Base-by-base conservation (phyloP, 2,329 filamentous ascomycete species). In the Hypoxylon rubiginosum region DNA sequence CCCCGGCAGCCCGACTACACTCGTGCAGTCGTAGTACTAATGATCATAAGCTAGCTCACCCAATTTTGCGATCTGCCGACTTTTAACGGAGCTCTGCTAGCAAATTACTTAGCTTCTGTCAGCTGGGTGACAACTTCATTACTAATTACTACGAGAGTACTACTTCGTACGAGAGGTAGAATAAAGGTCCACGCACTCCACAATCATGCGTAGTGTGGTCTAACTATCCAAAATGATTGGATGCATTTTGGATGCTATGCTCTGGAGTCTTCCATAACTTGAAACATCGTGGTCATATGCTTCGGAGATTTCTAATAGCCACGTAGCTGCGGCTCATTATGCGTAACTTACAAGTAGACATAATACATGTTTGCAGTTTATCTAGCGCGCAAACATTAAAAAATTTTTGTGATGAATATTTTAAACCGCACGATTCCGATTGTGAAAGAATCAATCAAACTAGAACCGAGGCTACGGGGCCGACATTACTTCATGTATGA, bases 161-260 rank as follows among this genome's bases (percentile, higher is more conserved):
- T n/a, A n/a, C n/a, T n/a, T n/a, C n/a, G n/a, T n/a, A n/a, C n/a
- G n/a, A n/a, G n/a, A n/a, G n/a, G n/a, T n/a, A n/a, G n/a, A 24
- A 24, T 24, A 24, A 24, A 24, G 21, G 21, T 26, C 36, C 26
- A 59, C 45, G 24, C 36, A 50, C 41, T 48, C 50, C 50, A 65
- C 48, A 60, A 8, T 43, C 46, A 41, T 51, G 45, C 41, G 39
- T 7, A 21, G 58, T 61, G 34, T 49, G 53, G 28, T 21, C 48
- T n/a, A 58, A 55, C 13, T 30, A n/a, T 34, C 2, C 15, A 21
- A 15, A 41, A 24, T 62, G 54, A 66, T 66, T 58, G 58, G 54
- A 36, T 51, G 63, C 54, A n/a, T n/a, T n/a, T n/a, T n/a, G n/a
- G n/a, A n/a, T n/a, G n/a, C 34, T 49, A 49, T 30, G 24, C 19